A percentile compares a stretch with the other conserved stretches of the same genome.
phyloP scores from a whole-genome alignment of 148 eudicot genomes.

The Chenopodium suecicum region DNA sequence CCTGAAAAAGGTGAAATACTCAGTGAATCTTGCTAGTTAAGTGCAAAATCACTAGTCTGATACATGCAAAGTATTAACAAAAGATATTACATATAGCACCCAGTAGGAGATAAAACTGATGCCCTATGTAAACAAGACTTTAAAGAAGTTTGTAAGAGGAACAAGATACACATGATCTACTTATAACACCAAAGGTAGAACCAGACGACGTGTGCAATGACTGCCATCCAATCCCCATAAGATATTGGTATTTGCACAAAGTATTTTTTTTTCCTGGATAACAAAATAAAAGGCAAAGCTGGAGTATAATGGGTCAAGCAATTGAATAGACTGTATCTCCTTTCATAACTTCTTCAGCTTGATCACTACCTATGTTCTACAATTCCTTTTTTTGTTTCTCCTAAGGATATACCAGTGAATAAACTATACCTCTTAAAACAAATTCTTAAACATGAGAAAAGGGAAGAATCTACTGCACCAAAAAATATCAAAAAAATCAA shows the following conservation, averaged over 20 bases:
- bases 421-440: too few species aligned
- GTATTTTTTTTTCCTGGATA: neutral
- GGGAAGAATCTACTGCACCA: too few species aligned
- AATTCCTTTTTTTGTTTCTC: too few species aligned
- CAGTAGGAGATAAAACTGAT: neutral
- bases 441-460: too few species aligned
- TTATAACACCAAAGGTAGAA: neutral
- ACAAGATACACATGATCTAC: neutral
- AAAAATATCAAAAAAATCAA: too few species aligned
- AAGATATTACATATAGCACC: neutral
- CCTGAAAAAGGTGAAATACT: conserved; percentile 38
- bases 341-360: neutral
- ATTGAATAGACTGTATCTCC: neutral
- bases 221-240: neutral
- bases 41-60: neutral
- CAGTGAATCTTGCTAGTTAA: conserved; percentile 3
- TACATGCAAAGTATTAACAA: neutral
- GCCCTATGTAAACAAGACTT: neutral
- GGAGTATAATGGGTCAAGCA: neutral
- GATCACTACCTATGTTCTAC: neutral
- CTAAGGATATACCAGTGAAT: too few species aligned
- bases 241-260: neutral
- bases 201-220: neutral
- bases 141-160: neutral
- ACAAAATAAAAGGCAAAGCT: neutral